Base-by-base conservation (phyloP, 2,329 filamentous ascomycete genomes). In the Botrytis fragariae region DNA sequence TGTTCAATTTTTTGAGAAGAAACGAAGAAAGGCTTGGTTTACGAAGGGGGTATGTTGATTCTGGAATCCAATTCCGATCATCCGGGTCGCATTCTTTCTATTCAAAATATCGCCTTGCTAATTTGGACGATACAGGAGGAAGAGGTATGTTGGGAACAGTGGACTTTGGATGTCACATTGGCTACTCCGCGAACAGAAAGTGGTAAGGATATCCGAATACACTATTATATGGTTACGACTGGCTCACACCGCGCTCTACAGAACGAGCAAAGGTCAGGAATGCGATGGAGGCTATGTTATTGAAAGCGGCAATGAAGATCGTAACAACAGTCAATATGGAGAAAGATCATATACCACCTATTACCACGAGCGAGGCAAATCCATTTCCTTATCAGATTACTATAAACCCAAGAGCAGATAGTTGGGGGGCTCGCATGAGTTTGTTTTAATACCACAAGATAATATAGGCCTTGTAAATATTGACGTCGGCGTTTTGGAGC, bases 301-400 rank as follows among this genome's bases (percentile, higher is more conserved):
- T 94, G 76, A 93, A 94, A 75, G 93, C 94, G 10, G 92, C 93
- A 74, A 89, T 97, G 86, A 97, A 97, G 83, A 95, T 98, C 79
- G 89, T 98, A 78, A 91, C 90, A 75, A 92, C 93, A 71, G 94
- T 93, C 79, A 97, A 97, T 83, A 86, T 89, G 69, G 92, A 98
- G 83, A 97, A 97, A 82, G 93, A 97, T 80, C 96, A 98, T 82
- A 98, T 99, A 77, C 96, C 96, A 1, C 96, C 95, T 69, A 98
- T 98, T 79, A 98, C 94, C 14, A 96, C 94, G 35, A 94, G 91
- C 80, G 93, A 95, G 75, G 86, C 92, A 65, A 98, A 98, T 82
- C 95, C 96, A 0, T 99, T 98, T 80, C 95, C 95, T 0, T 98
- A 97, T 83, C 92, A 95, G 82, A 97, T 98, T 80, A 88, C 92